Conservation (phyloP, 495 filamentous ascomycete species). For the Barbatosphaeria neglecta region DNA sequence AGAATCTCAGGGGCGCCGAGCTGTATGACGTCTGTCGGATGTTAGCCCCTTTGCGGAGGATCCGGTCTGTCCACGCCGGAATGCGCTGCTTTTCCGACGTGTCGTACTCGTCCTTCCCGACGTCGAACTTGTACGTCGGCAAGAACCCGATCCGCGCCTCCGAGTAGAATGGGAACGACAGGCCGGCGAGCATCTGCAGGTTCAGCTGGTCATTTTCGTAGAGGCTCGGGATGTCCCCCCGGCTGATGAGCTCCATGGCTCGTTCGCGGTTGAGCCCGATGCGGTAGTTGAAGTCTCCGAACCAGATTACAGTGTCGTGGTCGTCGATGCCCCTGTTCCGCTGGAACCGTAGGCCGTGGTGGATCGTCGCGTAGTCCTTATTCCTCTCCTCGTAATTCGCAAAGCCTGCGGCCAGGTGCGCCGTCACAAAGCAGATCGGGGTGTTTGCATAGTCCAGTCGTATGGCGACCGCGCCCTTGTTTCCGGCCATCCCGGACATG, state of each 20-base stretch:
- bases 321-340: constrained; percentile 80
- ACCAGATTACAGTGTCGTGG: constrained; percentile 90
- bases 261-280: constrained; percentile 76
- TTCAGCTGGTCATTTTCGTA: constrained; percentile 97
- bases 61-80: constrained; percentile 93
- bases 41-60: constrained; percentile 74
- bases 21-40: constrained; percentile 74
- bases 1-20: constrained; percentile 68
- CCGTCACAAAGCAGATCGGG: constrained; percentile 88
- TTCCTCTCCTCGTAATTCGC: constrained; percentile 96
- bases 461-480: constrained; percentile 96
- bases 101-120: constrained; percentile 80
- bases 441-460: constrained; percentile 92
- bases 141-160: constrained; percentile 75
- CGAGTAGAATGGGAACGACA: constrained; percentile 81
- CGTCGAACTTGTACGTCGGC: constrained; percentile 92
- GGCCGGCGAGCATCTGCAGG: constrained; percentile 87
- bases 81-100: constrained; percentile 94
- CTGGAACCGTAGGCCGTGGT: constrained; percentile 78
- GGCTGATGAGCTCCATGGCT: constrained; percentile 60
- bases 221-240: constrained; percentile 60
- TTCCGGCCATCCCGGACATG: constrained; percentile 92
- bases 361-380: constrained; percentile 82
- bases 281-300: constrained; percentile 97
- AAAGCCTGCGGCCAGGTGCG: constrained; percentile 93